phyloP scores from a whole-genome alignment of 306 rosid genomes.

The Cucurbita pepo region DNA sequence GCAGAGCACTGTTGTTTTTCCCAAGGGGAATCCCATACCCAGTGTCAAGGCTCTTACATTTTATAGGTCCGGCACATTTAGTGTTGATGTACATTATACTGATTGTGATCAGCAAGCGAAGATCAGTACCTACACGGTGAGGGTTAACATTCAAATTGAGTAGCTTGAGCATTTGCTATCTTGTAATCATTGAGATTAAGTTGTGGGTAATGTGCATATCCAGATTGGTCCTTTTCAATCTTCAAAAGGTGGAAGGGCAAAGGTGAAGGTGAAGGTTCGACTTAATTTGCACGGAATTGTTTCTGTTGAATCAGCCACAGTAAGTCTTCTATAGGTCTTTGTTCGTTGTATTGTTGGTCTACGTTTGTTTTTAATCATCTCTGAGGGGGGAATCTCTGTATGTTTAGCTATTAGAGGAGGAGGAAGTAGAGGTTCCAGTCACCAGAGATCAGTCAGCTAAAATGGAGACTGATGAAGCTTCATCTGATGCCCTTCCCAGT shows the following conservation, averaged over 20 bases:
- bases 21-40: constrained; percentile 76
- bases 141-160: not conserved
- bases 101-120: constrained; percentile 47
- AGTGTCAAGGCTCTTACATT: constrained; percentile 65
- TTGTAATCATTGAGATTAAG: not conserved
- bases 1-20: constrained; percentile 44
- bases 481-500: constrained; percentile 24
- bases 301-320: constrained; percentile 56
- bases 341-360: not conserved
- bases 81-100: constrained; percentile 57
- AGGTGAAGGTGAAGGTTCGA: constrained; percentile 62
- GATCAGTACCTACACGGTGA: constrained; percentile 73
- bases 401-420: constrained; percentile 76
- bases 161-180: not conserved
- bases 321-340: constrained; percentile 21
- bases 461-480: constrained; percentile 75
- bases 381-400: not conserved
- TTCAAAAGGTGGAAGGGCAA: constrained; percentile 41
- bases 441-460: constrained; percentile 35
- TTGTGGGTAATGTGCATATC: constrained; percentile 3
- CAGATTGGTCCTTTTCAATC: constrained; percentile 88
- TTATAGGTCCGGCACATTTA: constrained; percentile 52
- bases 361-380: not conserved
- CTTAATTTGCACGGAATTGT: constrained; percentile 74
- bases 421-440: constrained; percentile 64